A percentile compares a stretch with the other conserved stretches of the same genome.
phyloP scores from a whole-genome alignment of 2,329 filamentous ascomycete species.

The Madurella mycetomatis region DNA sequence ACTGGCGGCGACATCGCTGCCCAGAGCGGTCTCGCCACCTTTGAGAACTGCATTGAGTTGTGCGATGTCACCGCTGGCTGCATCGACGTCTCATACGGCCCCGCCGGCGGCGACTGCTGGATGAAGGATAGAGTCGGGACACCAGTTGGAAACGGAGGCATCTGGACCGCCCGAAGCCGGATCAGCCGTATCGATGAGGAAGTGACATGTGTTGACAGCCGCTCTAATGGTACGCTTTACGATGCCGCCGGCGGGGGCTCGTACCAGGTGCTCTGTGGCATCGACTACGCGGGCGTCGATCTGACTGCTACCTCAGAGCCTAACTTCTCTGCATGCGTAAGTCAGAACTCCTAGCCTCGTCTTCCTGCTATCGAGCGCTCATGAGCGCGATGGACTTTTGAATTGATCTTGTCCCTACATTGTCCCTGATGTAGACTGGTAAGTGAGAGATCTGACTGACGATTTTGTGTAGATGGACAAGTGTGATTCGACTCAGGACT shows the following conservation, averaged over 20 bases:
- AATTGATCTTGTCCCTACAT: no score
- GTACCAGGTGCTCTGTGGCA: not conserved
- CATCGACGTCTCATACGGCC: not conserved
- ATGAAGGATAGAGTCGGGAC: slow-evolving; percentile 1
- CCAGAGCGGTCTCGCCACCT: not conserved
- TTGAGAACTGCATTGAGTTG: slow-evolving; percentile 1
- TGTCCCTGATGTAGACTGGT: no score
- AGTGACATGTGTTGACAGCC: no score
- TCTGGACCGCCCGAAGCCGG: not conserved
- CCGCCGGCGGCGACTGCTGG: not conserved
- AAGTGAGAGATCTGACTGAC: no score
- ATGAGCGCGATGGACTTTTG: no score
- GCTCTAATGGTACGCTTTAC: no score
- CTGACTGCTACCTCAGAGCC: not conserved
- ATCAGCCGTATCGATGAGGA: not conserved
- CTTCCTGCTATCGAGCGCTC: not conserved
- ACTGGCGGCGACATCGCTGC: not conserved
- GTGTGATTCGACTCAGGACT: no score
- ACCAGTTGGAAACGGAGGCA: not conserved
- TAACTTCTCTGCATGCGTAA: no score
- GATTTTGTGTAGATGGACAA: no score
- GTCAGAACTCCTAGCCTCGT: not conserved
- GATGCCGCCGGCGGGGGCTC: no score
- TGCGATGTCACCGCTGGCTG: not conserved
- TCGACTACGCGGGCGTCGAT: not conserved